Evolutionary conservation across 257 asterid genomes (phyloP).

Genomic region (Solanum sejunctum): DNA sequence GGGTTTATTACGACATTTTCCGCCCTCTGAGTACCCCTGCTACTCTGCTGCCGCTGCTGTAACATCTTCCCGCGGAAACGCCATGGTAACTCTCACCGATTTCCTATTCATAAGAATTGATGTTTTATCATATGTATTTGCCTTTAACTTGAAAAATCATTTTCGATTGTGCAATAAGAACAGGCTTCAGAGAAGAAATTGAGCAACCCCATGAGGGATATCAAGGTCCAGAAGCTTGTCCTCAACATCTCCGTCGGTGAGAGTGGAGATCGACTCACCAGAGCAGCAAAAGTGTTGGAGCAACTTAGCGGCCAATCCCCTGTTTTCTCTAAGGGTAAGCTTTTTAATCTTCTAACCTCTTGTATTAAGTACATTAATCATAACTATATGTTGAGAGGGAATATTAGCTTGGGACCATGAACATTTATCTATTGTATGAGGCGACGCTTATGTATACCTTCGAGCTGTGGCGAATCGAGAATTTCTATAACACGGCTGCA

Average conservation of each 20-base stretch:
- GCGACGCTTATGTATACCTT: background rate
- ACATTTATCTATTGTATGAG: background rate
- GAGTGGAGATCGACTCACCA: background rate
- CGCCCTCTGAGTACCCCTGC: background rate
- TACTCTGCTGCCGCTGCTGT: background rate
- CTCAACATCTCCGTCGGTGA: background rate
- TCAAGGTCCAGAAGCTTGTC: background rate
- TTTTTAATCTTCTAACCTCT: background rate
- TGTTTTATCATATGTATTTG: background rate
- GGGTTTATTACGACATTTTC: background rate
- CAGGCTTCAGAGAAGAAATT: slow-evolving; percentile 2
- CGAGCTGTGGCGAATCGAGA: background rate
- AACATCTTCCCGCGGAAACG: background rate
- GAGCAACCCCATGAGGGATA: background rate
- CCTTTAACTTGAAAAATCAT: background rate
- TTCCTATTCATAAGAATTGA: background rate
- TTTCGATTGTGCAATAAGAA: background rate
- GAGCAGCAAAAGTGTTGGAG: slow-evolving; percentile 23
- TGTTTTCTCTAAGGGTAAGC: slow-evolving; percentile 46
- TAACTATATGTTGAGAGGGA: background rate
- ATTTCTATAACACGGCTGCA: background rate
- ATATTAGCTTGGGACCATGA: background rate
- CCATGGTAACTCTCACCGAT: background rate
- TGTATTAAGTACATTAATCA: background rate
- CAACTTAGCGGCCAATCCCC: slow-evolving; percentile 51